Conservation (phyloP, 345 rosid genomes). For the Citrus maxima region DNA sequence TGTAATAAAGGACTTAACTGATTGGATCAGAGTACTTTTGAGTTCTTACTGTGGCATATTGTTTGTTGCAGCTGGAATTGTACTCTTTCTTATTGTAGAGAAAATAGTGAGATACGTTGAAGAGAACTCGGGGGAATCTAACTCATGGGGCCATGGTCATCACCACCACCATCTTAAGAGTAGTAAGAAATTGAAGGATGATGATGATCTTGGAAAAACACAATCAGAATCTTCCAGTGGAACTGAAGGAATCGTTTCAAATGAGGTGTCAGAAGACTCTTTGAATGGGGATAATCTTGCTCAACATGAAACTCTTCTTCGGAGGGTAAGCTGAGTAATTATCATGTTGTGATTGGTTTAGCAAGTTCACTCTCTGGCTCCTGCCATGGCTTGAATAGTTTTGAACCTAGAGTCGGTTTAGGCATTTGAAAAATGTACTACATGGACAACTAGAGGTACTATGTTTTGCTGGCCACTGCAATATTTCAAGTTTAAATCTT, state of each 20-base stretch:
- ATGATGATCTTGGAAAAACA: slow-evolving; percentile 24
- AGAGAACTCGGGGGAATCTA: slow-evolving; percentile 54
- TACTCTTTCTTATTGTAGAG: slow-evolving; percentile 90
- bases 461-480: neutral
- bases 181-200: slow-evolving; percentile 58
- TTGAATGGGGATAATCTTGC: slow-evolving; percentile 28
- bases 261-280: slow-evolving; percentile 36
- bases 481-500: neutral
- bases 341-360: neutral
- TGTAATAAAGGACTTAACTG: slow-evolving; percentile 15
- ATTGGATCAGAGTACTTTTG: slow-evolving; percentile 17
- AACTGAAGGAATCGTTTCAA: slow-evolving; percentile 28
- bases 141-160: slow-evolving; percentile 64
- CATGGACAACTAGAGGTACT: neutral
- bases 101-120: slow-evolving; percentile 91
- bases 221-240: slow-evolving; percentile 31
- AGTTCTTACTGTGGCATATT: slow-evolving; percentile 28
- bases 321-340: slow-evolving; percentile 54
- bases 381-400: neutral
- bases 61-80: slow-evolving; percentile 80
- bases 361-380: neutral
- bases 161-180: slow-evolving; percentile 65
- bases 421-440: neutral
- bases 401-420: neutral
- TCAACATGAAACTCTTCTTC: slow-evolving; percentile 41